Base-by-base conservation (phyloP, 805 yeast genomes). In the Saturnispora besseyi region DNA sequence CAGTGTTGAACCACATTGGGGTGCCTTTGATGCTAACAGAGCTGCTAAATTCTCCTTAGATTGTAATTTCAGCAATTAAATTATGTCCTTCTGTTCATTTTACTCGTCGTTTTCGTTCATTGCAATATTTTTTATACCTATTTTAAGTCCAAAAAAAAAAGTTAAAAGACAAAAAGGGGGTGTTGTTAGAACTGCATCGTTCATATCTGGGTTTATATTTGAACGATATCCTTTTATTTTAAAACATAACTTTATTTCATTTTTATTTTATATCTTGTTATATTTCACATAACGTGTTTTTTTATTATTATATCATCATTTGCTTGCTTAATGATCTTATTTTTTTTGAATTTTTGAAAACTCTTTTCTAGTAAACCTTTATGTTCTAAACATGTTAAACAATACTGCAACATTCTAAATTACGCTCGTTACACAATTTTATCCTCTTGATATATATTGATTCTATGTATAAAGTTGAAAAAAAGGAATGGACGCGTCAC, bases 1-100 rank as follows among this genome's bases (percentile, higher is more conserved):
- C 53, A 71, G 82, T 55, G 96, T 87, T 57, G 98, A 91, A 77
- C 81, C 84, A 68, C 81, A 88, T 76, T 91, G 96, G 96, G 98
- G 98, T 75, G 84, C 87, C 52, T 87, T 82, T 73, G 82, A 79
- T 58, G 58, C 76, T 52, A 57, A 62, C 57, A 67, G 64, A 72
- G 63, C 52, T 57, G 63, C 70, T 59, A 79, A 79, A 63, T 78
- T 72, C 59, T 51, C 55, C 24, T 62, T 78, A 53, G 55, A 58
- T 45, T 79, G 83, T 69, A 72, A 74, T 53, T 77, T 73, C 60
- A 34, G 36, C 12, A 18, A 28, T 15, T 45, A 37, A 32, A 8
- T 9, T 5, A 44, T 31, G 21, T 26, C 42, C 21, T 34, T n/a
- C n/a, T 15, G n/a, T 26, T 26, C 29, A 26, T 26, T 11, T 32